These are phyloP conservation scores for Flaveria brownii DNA, from an alignment of 129 eudicot species.

Conservation along the genomic window DNA sequence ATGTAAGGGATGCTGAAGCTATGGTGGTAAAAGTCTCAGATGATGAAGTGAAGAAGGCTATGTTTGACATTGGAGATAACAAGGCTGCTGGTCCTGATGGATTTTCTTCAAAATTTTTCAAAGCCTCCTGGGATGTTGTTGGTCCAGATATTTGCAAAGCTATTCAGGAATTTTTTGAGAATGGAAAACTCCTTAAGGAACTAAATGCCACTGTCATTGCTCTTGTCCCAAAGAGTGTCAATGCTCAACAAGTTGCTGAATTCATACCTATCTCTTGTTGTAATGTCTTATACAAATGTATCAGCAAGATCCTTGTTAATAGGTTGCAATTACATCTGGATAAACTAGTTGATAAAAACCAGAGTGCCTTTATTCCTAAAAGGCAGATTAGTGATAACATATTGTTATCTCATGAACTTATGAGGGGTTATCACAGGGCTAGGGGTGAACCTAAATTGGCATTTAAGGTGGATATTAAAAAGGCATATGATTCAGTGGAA, in stretches of 20 bases:
- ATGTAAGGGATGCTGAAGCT: too few relatives aligned
- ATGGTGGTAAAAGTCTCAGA: too few relatives aligned
- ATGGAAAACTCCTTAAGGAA: neutral
- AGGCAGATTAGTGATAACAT: neutral
- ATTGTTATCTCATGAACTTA: neutral
- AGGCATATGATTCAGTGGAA: neutral
- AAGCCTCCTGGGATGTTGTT: neutral
- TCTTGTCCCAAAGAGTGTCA: neutral
- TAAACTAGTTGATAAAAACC: neutral
- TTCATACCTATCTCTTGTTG: neutral
- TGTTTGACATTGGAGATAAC: too few relatives aligned
- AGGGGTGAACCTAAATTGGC: neutral
- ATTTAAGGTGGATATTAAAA: neutral
- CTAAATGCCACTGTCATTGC: neutral
- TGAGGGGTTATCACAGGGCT: neutral
- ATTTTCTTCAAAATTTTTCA: too few relatives aligned
- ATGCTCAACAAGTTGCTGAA: neutral
- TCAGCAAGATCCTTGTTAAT: neutral
- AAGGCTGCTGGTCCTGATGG: too few relatives aligned
- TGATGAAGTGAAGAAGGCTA: too few relatives aligned
- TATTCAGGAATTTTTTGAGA: neutral
- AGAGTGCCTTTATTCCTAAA: neutral
- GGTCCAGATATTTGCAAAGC: neutral
- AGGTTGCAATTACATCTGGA: too few relatives aligned
- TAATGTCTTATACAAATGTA: neutral